Evolutionary conservation across 192 early-diverging fungal genomes (phyloP), one percentile per base, ranked within the genome.

Genomic region (Lobosporangium transversale): DNA sequence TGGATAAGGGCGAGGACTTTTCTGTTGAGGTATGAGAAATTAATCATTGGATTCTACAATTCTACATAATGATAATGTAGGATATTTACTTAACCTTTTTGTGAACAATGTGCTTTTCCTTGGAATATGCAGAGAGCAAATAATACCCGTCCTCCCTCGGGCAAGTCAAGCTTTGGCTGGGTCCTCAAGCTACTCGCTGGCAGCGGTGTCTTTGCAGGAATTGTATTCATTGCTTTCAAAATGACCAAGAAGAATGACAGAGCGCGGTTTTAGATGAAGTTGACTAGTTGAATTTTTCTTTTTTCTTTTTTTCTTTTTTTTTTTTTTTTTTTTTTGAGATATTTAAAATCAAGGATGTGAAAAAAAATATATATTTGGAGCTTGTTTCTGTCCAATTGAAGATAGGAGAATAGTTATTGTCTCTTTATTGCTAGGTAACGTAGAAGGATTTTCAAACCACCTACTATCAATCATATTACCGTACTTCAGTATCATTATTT

Each of bases 181-280:
- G 42, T 59, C 29, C 12, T 66, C 58, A 65, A 75, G 52, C 37
- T 61, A 15, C n/a, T 75, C 47, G 61, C 36, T 14, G 56, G 26
- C n/a, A 32, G 40, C 15, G 70, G 55, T 33, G 61, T 75, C 31
- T 75, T 75, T 55, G 57, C 31, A 10, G 66, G 49, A 32, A 31
- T 62, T 24, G 35, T 75, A 10, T n/a, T 31, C 37, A 52, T 66
- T 7, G 70, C 51, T 18, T 66, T 55, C 57, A 65, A 66, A 24
- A 48, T 51, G 50, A 54, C 70, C 53, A 59, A 53, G 36, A 65
- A 45, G 18, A 61, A 71, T 40, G 37, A 75, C 50, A 75, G 48
- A 43, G 66, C 65, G 63, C 62, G 70, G 26, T 75, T 75, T 40
- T 75, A 75, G 40, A 27, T 7, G 47, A 10, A 55, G 15, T n/a